A percentile compares a stretch with the other conserved stretches of the same genome.
Conservation (phyloP, 768 basidiomycete genomes). For the Mycena rosella region DNA sequence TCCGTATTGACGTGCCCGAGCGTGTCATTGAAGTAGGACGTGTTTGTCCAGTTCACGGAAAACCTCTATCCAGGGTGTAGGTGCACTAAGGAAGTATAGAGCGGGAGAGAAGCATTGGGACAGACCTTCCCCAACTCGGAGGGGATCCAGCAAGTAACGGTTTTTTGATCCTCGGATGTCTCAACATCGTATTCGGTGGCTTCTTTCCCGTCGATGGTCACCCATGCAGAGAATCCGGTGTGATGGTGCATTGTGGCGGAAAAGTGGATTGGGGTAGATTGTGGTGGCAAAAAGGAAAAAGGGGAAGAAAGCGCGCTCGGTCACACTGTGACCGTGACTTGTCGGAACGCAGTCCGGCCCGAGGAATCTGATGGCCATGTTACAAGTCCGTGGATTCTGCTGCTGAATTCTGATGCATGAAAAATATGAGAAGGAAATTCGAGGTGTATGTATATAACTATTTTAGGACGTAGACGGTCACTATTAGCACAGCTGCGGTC, state of each 20-base stretch:
- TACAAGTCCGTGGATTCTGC: too few species aligned
- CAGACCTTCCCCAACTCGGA: constrained; percentile 41
- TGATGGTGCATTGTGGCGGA: constrained; percentile 15
- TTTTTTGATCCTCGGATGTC: constrained; percentile 22
- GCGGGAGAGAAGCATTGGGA: neutral
- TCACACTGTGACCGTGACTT: too few species aligned
- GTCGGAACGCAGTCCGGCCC: too few species aligned
- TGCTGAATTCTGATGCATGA: too few species aligned
- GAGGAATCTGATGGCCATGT: too few species aligned
- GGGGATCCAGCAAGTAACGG: constrained; percentile 40
- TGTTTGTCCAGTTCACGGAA: constrained; percentile 22
- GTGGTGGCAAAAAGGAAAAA: too few species aligned
- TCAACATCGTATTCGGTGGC: constrained; percentile 31
- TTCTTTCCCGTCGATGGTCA: constrained; percentile 32
- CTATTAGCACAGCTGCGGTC: too few species aligned
- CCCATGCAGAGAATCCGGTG: constrained; percentile 26
- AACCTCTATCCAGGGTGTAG: constrained; percentile 18
- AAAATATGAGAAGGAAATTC: too few species aligned
- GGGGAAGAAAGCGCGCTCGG: too few species aligned
- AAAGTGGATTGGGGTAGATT: too few species aligned
- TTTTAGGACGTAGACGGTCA: too few species aligned
- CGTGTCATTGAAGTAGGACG: neutral
- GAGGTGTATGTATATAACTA: too few species aligned
- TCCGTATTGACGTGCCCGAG: constrained; percentile 13
- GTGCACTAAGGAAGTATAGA: neutral